These are phyloP conservation scores for Starmerella bacillaris DNA, from an alignment of 805 yeast genomes.

Conservation along the genomic window DNA sequence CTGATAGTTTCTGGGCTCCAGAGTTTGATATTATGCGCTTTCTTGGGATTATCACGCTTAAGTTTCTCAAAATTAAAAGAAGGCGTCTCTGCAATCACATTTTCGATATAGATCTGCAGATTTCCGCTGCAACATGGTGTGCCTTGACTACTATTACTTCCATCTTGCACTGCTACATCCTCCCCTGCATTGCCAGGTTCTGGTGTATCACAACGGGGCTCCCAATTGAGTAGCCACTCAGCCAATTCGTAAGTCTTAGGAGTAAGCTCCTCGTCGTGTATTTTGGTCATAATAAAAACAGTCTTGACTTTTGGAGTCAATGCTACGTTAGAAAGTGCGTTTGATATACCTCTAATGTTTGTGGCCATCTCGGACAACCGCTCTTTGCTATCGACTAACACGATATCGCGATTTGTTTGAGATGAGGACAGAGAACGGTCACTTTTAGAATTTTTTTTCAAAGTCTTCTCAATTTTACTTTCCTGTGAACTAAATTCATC, in stretches of 20 bases:
- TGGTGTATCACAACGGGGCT: slow-evolving; percentile 3
- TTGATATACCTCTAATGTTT: slow-evolving; percentile 19
- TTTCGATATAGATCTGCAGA: slow-evolving; percentile 52
- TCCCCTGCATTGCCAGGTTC: neutral
- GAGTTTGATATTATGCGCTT: slow-evolving; percentile 33
- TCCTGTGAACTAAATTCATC: neutral
- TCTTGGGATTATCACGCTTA: slow-evolving; percentile 29
- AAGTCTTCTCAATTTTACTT: neutral
- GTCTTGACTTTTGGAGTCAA: slow-evolving; percentile 15
- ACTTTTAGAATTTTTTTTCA: slow-evolving; percentile 1
- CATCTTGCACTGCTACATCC: neutral
- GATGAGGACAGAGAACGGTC: slow-evolving; percentile 11
- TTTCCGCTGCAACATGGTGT: slow-evolving; percentile 14
- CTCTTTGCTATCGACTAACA: slow-evolving; percentile 18
- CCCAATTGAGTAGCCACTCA: slow-evolving; percentile 18
- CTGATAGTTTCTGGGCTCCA: slow-evolving; percentile 44
- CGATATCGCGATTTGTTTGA: slow-evolving; percentile 17
- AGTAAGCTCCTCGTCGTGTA: slow-evolving; percentile 16
- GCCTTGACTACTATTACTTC: slow-evolving; percentile 1
- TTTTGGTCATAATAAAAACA: slow-evolving; percentile 16
- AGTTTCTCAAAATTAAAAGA: slow-evolving; percentile 46
- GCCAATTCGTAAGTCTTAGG: slow-evolving; percentile 12
- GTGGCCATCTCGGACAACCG: slow-evolving; percentile 19
- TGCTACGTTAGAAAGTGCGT: slow-evolving; percentile 17
- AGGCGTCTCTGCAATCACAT: slow-evolving; percentile 39